These are phyloP conservation scores for Saccharomyces eubayanus DNA, from an alignment of 805 yeast genomes.

Conservation along the genomic window DNA sequence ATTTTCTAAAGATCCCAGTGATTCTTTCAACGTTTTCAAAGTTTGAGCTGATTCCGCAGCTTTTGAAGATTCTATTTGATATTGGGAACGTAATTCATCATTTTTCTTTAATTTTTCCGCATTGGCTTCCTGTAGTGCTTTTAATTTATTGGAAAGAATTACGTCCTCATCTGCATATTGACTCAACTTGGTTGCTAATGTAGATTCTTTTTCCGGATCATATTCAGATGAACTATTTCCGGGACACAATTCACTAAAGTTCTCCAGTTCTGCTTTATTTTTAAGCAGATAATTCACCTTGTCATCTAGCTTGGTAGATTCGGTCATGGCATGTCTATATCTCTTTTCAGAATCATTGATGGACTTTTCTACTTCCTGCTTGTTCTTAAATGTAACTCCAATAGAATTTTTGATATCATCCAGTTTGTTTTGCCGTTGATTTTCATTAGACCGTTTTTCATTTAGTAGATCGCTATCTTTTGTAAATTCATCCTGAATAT, in stretches of 20 bases:
- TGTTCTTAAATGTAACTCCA: slow-evolving; percentile 35
- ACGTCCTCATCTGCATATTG: background rate
- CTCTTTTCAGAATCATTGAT: slow-evolving; percentile 22
- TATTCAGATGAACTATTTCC: slow-evolving; percentile 3
- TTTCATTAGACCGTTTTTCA: slow-evolving; percentile 31
- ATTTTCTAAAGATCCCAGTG: slow-evolving; percentile 5
- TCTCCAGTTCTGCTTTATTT: slow-evolving; percentile 7
- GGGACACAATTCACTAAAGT: slow-evolving; percentile 6
- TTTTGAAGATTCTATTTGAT: slow-evolving; percentile 39
- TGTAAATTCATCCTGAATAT: slow-evolving; percentile 21
- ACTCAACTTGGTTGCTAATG: slow-evolving; percentile 5
- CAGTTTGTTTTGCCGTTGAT: slow-evolving; percentile 33
- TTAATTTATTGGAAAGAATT: slow-evolving; percentile 3
- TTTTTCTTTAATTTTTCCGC: slow-evolving; percentile 23
- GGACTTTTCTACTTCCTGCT: slow-evolving; percentile 19
- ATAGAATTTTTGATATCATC: slow-evolving; percentile 36
- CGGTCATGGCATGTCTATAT: slow-evolving; percentile 16
- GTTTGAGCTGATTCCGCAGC: slow-evolving; percentile 39
- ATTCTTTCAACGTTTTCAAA: slow-evolving; percentile 19
- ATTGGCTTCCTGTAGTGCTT: slow-evolving; percentile 52
- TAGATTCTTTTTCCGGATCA: slow-evolving; percentile 5
- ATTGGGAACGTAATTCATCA: slow-evolving; percentile 32
- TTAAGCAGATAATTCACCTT: slow-evolving; percentile 7
- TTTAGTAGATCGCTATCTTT: slow-evolving; percentile 16
- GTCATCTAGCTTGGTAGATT: slow-evolving; percentile 11